Evolutionary conservation across 192 early-diverging fungal species (phyloP).

Genomic region (Chytriomyces hyalinus): DNA sequence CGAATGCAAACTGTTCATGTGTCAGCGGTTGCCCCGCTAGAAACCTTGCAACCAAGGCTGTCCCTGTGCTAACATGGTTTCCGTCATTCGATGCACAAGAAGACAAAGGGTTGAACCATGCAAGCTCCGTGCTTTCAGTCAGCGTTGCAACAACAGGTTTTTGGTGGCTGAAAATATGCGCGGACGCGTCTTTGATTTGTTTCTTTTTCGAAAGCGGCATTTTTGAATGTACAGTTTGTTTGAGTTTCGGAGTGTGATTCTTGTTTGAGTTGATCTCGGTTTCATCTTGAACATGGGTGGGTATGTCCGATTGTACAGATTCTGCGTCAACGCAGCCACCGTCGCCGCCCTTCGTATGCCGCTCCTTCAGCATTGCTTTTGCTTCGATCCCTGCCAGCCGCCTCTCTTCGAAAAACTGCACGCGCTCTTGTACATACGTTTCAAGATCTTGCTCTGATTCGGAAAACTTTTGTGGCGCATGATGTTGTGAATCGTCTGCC

Average conservation of each 20-base stretch:
- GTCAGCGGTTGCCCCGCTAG: no score
- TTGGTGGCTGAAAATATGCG: neutral
- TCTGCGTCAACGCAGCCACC: neutral
- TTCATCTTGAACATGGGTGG: neutral
- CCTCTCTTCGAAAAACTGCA: neutral
- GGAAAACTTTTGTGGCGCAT: neutral
- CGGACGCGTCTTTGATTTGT: neutral
- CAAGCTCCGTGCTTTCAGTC: neutral
- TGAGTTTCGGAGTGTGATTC: neutral
- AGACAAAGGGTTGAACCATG: neutral
- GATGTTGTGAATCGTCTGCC: neutral
- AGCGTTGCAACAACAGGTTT: neutral
- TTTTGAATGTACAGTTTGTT: neutral
- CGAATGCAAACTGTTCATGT: conserved; percentile 35
- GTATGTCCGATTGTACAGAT: neutral
- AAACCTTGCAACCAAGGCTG: no score
- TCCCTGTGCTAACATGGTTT: neutral
- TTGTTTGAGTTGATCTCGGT: neutral
- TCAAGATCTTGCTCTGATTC: neutral
- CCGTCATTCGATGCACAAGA: neutral
- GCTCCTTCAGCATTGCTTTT: conserved; percentile 14
- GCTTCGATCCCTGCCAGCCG: neutral
- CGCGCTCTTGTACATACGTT: neutral
- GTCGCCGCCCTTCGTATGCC: neutral
- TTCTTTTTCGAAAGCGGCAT: neutral